These are phyloP conservation scores for Apiotrichum sp. DNA, from an alignment of 1,284 basidiomycete genomes.

Conservation along the genomic window DNA sequence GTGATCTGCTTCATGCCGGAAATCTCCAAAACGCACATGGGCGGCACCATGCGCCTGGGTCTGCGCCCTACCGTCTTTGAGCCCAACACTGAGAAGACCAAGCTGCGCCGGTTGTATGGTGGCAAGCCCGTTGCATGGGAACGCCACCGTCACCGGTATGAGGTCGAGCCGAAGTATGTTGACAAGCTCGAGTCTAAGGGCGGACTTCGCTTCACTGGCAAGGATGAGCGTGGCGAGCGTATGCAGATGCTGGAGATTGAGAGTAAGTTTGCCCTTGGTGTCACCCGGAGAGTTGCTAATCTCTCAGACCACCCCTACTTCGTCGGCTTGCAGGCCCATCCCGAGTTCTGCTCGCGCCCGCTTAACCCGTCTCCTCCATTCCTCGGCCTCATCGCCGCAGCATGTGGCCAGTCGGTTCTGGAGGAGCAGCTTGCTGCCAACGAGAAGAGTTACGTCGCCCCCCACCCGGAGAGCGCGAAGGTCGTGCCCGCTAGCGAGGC, in stretches of 20 bases:
- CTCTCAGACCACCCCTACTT: slow-evolving; percentile 88
- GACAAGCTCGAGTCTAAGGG: slow-evolving; percentile 66
- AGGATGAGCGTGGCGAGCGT: slow-evolving; percentile 90
- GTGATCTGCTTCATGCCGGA: slow-evolving; percentile 98
- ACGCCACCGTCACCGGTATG: slow-evolving; percentile 93
- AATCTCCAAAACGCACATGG: slow-evolving; percentile 95
- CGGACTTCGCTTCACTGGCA: slow-evolving; percentile 71
- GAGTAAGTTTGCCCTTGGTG: slow-evolving; percentile 50
- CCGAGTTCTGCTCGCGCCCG: slow-evolving; percentile 97
- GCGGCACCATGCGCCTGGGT: slow-evolving; percentile 96
- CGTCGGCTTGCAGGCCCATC: slow-evolving; percentile 91
- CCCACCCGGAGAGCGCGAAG: slow-evolving; percentile 50
- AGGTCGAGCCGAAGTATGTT: slow-evolving; percentile 88
- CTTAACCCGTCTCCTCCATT: slow-evolving; percentile 96
- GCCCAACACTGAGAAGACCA: slow-evolving; percentile 57
- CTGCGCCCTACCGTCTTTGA: slow-evolving; percentile 89
- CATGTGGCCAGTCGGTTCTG: slow-evolving; percentile 61
- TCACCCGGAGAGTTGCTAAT: not conserved
- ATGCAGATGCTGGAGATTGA: slow-evolving; percentile 94
- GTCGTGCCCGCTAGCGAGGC: slow-evolving; percentile 43
- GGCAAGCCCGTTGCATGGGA: slow-evolving; percentile 84
- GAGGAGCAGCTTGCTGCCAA: slow-evolving; percentile 70
- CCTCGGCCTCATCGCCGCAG: slow-evolving; percentile 89
- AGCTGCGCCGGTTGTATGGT: slow-evolving; percentile 77
- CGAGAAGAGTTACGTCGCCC: slow-evolving; percentile 50